Conservation (phyloP, 1,139 yeast species). For the Saccharomyces hybrid region DNA sequence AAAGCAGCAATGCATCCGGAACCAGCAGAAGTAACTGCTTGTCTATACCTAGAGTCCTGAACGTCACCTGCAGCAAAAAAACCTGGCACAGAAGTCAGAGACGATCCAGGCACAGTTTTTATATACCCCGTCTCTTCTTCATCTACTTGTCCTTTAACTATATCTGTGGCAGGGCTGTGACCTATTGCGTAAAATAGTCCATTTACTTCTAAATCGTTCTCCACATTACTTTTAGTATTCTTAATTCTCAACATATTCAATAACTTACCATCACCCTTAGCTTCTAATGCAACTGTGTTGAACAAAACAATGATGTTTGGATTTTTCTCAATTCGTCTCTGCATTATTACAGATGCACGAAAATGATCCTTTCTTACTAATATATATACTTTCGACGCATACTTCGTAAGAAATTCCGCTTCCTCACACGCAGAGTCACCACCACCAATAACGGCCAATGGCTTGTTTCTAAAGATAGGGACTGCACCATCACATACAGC, state of each 20-base stretch:
- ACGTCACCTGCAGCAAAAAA: slow-evolving; percentile 99
- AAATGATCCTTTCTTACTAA: slow-evolving; percentile 89
- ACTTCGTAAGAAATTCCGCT: slow-evolving; percentile 90
- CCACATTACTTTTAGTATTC: slow-evolving; percentile 66
- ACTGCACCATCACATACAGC: slow-evolving; percentile 99
- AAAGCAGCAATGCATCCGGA: slow-evolving; percentile 99
- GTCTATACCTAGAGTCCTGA: slow-evolving; percentile 94
- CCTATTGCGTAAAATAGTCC: slow-evolving; percentile 98
- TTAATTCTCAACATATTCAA: slow-evolving; percentile 52
- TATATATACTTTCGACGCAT: slow-evolving; percentile 89
- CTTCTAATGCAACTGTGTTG: slow-evolving; percentile 80
- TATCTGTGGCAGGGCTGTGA: slow-evolving; percentile 87
- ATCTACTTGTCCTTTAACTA: slow-evolving; percentile 69
- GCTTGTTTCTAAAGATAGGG: slow-evolving; percentile 95
- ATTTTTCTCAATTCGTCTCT: slow-evolving; percentile 74
- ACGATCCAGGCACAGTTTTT: slow-evolving; percentile 78
- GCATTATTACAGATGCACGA: slow-evolving; percentile 97
- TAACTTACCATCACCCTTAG: slow-evolving; percentile 86
- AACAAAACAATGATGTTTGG: slow-evolving; percentile 85
- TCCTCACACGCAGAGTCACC: slow-evolving; percentile 99
- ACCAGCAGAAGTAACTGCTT: slow-evolving; percentile 98
- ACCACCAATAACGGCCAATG: slow-evolving; percentile 95
- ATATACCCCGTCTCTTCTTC: slow-evolving; percentile 86
- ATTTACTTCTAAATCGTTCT: slow-evolving; percentile 62
- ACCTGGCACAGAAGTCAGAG: slow-evolving; percentile 82